Percentiles rank a stretch among this genome's conserved stretches.
Evolutionary conservation across 164 flowering plant species (phyloP).

Genomic region (Brasenia schreberi): DNA sequence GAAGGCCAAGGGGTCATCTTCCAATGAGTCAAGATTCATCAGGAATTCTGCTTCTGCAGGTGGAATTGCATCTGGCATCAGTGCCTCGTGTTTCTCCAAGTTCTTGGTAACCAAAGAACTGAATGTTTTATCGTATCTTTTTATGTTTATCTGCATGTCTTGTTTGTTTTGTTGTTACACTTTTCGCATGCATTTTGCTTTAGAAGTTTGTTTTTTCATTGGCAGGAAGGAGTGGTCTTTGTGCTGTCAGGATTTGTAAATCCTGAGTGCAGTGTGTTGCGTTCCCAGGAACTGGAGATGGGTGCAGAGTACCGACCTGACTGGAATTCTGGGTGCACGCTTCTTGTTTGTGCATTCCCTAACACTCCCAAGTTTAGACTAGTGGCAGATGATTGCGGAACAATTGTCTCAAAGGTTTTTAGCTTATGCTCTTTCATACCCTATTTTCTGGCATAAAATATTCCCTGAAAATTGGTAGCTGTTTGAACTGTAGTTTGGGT

Average conservation of each 20-base stretch:
- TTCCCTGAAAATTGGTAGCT: too few relatives aligned
- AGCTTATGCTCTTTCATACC: neutral
- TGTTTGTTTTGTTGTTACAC: neutral
- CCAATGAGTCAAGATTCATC: neutral
- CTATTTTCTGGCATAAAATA: too few relatives aligned
- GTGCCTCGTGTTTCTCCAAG: constrained; percentile 24
- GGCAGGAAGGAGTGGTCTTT: constrained; percentile 91
- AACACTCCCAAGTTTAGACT: constrained; percentile 93
- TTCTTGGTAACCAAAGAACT: constrained; percentile 40
- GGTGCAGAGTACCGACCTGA: constrained; percentile 81
- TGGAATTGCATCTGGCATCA: constrained; percentile 5
- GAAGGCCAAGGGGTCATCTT: neutral
- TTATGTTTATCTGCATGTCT: neutral
- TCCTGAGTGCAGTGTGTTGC: constrained; percentile 65
- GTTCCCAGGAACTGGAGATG: constrained; percentile 85
- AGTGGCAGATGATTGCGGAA: constrained; percentile 74
- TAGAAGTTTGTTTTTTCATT: neutral
- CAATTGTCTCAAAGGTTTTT: constrained; percentile 77
- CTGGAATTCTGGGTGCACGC: constrained; percentile 79
- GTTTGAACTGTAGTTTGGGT: too few relatives aligned
- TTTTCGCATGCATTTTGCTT: neutral
- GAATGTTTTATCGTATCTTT: neutral
- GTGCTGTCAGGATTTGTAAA: constrained; percentile 92
- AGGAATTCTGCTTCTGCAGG: constrained; percentile 6
- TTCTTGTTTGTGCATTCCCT: constrained; percentile 79